Evolutionary conservation across 768 basidiomycete species (phyloP).

Genomic region (Tremella mesenterica): DNA sequence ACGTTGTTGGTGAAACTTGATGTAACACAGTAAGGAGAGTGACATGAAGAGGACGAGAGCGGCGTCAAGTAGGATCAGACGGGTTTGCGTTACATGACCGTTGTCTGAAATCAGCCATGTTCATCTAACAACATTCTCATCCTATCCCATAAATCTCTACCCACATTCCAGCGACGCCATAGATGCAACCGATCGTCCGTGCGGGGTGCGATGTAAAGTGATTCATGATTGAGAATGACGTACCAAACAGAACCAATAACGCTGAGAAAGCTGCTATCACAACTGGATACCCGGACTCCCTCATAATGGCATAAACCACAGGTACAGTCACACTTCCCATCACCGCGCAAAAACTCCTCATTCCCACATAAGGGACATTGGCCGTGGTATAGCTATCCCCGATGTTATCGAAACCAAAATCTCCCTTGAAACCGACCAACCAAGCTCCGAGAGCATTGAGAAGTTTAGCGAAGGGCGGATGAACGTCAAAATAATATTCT

Average conservation of each 20-base stretch:
- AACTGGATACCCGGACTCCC: slow-evolving; percentile 92
- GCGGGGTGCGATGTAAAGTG: background rate
- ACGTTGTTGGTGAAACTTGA: slow-evolving; percentile 88
- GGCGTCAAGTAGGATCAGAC: slow-evolving; percentile 90
- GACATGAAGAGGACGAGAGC: slow-evolving; percentile 92
- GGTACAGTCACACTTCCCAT: slow-evolving; percentile 84
- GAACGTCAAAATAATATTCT: slow-evolving; percentile 98
- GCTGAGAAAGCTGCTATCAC: slow-evolving; percentile 86
- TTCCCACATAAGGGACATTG: slow-evolving; percentile 82
- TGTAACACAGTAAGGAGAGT: slow-evolving; percentile 81
- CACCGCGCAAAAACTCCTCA: slow-evolving; percentile 85
- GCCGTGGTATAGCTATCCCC: slow-evolving; percentile 81
- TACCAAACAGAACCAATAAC: slow-evolving; percentile 70
- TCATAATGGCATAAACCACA: slow-evolving; percentile 91
- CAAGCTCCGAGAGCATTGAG: slow-evolving; percentile 88
- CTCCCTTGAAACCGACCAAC: slow-evolving; percentile 92
- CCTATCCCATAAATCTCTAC: background rate
- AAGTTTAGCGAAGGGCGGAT: slow-evolving; percentile 93
- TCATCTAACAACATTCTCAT: too few relatives aligned
- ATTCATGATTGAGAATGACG: slow-evolving; percentile 35
- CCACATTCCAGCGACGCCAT: background rate
- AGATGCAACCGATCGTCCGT: background rate
- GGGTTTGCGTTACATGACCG: slow-evolving; percentile 90
- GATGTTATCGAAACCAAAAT: slow-evolving; percentile 88
- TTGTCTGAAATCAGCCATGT: slow-evolving; percentile 73